phyloP scores from a whole-genome alignment of 2,329 filamentous ascomycete genomes.

The Botrytis sinoallii region DNA sequence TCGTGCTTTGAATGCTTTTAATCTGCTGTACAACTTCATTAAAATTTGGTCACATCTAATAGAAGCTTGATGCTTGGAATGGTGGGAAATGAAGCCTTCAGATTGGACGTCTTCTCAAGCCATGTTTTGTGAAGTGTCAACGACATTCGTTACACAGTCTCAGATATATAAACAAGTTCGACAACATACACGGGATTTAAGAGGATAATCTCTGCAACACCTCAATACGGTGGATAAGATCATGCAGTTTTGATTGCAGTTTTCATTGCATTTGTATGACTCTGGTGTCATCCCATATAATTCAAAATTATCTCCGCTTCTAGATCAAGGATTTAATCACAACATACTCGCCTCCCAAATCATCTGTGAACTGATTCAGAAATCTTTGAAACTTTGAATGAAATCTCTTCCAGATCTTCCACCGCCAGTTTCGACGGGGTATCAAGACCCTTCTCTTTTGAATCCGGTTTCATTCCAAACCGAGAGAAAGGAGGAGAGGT shows the following conservation, averaged over 20 bases:
- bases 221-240: background rate
- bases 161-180: background rate
- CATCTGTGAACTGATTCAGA: background rate
- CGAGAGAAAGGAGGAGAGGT: background rate
- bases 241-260: background rate
- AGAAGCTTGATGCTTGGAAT: background rate
- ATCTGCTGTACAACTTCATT: slow-evolving; percentile 1
- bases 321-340: background rate
- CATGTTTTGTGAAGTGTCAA: background rate
- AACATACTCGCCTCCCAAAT: background rate
- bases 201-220: background rate
- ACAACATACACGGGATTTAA: background rate
- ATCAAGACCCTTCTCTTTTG: background rate
- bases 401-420: background rate
- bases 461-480: background rate
- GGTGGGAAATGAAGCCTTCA: background rate
- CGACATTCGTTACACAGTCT: background rate
- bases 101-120: background rate
- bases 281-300: background rate
- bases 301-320: background rate
- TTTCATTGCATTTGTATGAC: background rate
- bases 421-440: background rate
- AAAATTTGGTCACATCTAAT: background rate
- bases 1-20: background rate
- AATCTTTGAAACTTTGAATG: background rate